phyloP scores from a whole-genome alignment of 371 early-diverging fungal species.

The Mucor piriformis region DNA sequence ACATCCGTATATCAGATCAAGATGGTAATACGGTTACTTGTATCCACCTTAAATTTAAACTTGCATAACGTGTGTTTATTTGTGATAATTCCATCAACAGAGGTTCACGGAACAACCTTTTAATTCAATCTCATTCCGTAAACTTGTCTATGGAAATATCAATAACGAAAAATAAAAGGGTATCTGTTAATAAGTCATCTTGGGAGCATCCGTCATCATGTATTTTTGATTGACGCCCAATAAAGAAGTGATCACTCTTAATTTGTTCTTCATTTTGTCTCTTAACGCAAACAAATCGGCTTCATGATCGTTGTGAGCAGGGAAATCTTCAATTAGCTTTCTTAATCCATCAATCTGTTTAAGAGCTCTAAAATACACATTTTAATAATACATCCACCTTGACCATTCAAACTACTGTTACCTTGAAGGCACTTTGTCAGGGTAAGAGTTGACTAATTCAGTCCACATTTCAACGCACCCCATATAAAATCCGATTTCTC shows the following conservation, averaged over 20 bases:
- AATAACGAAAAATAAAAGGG: background rate
- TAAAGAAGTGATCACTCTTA: constrained; percentile 58
- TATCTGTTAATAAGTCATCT: constrained; percentile 37
- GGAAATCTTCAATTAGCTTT: constrained; percentile 55
- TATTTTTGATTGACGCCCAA: constrained; percentile 56
- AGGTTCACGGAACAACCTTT: constrained; percentile 4
- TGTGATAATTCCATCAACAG: constrained; percentile 4
- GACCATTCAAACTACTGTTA: too few relatives aligned
- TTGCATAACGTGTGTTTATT: constrained; percentile 5
- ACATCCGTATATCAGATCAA: constrained; percentile 49
- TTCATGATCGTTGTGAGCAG: constrained; percentile 58
- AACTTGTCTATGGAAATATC: constrained; percentile 9
- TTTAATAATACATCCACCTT: background rate
- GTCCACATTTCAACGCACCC: constrained; percentile 74
- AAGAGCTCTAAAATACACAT: constrained; percentile 30
- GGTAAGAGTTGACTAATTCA: constrained; percentile 33
- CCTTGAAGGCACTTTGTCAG: constrained; percentile 50
- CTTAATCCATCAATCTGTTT: constrained; percentile 54
- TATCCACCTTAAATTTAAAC: constrained; percentile 33
- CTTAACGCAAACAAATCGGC: constrained; percentile 57
- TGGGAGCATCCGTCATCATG: constrained; percentile 24
- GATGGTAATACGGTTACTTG: constrained; percentile 45
- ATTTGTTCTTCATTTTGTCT: constrained; percentile 66
- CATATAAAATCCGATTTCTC: constrained; percentile 74
- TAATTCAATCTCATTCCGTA: background rate